Conservation (phyloP, 164 flowering plant species). For the Magnolia kwangsiensis region DNA sequence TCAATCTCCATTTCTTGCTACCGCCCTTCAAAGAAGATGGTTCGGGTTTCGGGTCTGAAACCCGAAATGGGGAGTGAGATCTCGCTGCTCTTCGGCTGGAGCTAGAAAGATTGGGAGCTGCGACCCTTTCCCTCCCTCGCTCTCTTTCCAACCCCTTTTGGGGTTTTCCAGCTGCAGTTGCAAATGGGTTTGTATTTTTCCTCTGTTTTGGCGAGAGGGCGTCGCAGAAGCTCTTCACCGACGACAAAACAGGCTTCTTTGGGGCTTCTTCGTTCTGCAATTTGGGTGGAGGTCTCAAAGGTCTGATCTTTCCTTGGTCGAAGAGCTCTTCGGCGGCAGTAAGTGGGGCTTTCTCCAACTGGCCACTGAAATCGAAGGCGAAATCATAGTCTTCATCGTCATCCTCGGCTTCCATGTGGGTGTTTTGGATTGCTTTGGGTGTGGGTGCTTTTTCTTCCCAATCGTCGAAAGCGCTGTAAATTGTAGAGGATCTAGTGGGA, state of each 20-base stretch:
- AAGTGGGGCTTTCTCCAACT: conserved; percentile 28
- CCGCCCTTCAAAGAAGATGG: not conserved
- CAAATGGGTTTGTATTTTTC: conserved; percentile 29
- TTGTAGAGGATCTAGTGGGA: conserved; percentile 23
- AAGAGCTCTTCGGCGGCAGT: conserved; percentile 67
- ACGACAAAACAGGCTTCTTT: conserved; percentile 12
- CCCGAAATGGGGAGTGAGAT: conserved; percentile 64
- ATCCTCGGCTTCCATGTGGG: not conserved
- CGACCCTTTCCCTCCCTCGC: conserved; percentile 46
- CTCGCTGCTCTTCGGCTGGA: conserved; percentile 46
- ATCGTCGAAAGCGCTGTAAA: conserved; percentile 20
- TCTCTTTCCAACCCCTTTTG: conserved; percentile 18
- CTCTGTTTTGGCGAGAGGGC: conserved; percentile 42
- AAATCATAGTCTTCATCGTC: conserved; percentile 35
- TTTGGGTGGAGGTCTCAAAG: conserved; percentile 46
- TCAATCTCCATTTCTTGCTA: conserved; percentile 63
- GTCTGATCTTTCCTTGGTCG: conserved; percentile 58
- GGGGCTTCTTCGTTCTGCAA: conserved; percentile 20
- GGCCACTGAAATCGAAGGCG: conserved; percentile 53
- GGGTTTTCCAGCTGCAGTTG: conserved; percentile 16
- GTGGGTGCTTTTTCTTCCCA: conserved; percentile 51
- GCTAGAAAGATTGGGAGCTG: conserved; percentile 7
- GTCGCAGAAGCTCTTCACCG: conserved; percentile 29
- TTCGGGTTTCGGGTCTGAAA: conserved; percentile 13
- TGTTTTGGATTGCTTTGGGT: conserved; percentile 27